Base-by-base conservation (phyloP, 2,329 filamentous ascomycete species). In the Ceratocystis albifundus region DNA sequence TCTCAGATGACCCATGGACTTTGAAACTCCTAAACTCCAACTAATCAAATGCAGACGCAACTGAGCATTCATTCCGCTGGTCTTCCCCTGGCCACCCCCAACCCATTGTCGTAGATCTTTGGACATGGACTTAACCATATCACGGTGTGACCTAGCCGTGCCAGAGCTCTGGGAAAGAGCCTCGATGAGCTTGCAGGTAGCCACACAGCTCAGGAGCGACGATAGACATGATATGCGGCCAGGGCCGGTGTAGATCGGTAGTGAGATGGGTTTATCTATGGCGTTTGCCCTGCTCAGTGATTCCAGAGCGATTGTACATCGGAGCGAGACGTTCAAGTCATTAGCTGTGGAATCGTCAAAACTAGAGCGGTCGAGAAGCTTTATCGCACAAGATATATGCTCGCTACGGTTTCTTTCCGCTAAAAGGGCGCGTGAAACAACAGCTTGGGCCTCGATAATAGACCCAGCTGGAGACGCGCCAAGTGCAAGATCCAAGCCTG, bases 381-480 rank as follows among this genome's bases (percentile, higher is more conserved):
- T 76, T 32, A 85, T 73, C 8, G 83, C 83, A 3, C 79, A 76
- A 46, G 80, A 81, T 62, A 87, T 86, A 70, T 81, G 82, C 48
- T 77, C 75, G 50, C 79, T 81, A 53, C 82, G 81, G 66, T 79
- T 80, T 70, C 82, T 78, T 30, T 82, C 76, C 30, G 80, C 74
- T 17, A 87, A 74, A 20, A 86, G 77, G 3, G 84, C 83, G 25
- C 81, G 81, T 2, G 84, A 81, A 41, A 86, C 78, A 1, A 85
- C 76, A 25, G 82, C 83, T 44, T 84, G 83, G 17, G 82, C 76
- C 68, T 84, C 83, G 17, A 89, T 87, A 25, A 84, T 84, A 0
- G 90, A 96, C 12, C 88, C 88, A 46, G 88, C 84, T 0, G 93
- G 93, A 0, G 92, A 89, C 6, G 85, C 82, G 67, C 83, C 82